Evolutionary conservation across 2,329 filamentous ascomycete genomes (phyloP).

Genomic region (Lanzia echinophila): DNA sequence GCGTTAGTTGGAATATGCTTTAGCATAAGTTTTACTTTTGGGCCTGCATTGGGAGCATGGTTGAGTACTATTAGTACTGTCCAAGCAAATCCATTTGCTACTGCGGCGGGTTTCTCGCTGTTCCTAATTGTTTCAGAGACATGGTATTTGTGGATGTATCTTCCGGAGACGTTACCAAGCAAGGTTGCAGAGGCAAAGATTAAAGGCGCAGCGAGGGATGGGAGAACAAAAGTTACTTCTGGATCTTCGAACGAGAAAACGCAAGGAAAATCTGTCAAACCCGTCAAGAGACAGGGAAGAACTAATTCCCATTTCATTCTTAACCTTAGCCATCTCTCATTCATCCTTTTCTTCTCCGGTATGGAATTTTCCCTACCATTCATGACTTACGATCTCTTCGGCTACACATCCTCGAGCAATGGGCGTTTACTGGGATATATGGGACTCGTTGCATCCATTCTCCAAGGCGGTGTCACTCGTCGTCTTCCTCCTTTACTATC

Average conservation of each 20-base stretch:
- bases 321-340: slow-evolving; percentile 80
- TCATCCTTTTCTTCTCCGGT: slow-evolving; percentile 94
- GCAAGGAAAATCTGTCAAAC: slow-evolving; percentile 16
- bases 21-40: slow-evolving; percentile 94
- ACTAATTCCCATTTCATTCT: slow-evolving; percentile 81
- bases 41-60: slow-evolving; percentile 83
- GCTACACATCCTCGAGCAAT: slow-evolving; percentile 71
- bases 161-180: slow-evolving; percentile 80
- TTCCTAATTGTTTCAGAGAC: slow-evolving; percentile 82
- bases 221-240: neutral
- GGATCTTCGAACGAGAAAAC: slow-evolving; percentile 5
- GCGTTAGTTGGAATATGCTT: slow-evolving; percentile 95
- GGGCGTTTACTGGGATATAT: slow-evolving; percentile 85
- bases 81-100: slow-evolving; percentile 85
- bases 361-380: slow-evolving; percentile 98
- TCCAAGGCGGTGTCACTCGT: slow-evolving; percentile 87
- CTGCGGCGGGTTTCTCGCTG: slow-evolving; percentile 82
- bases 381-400: slow-evolving; percentile 93
- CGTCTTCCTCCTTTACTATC: slow-evolving; percentile 74
- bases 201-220: slow-evolving; percentile 19
- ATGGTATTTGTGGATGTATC: slow-evolving; percentile 70
- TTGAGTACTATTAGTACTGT: slow-evolving; percentile 72
- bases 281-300: slow-evolving; percentile 19
- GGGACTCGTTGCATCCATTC: slow-evolving; percentile 81
- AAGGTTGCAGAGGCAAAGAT: slow-evolving; percentile 35